These are phyloP conservation scores for Nothophaeocryptopus gaeumannii DNA, from an alignment of 2,329 filamentous ascomycete species.

Conservation along the genomic window DNA sequence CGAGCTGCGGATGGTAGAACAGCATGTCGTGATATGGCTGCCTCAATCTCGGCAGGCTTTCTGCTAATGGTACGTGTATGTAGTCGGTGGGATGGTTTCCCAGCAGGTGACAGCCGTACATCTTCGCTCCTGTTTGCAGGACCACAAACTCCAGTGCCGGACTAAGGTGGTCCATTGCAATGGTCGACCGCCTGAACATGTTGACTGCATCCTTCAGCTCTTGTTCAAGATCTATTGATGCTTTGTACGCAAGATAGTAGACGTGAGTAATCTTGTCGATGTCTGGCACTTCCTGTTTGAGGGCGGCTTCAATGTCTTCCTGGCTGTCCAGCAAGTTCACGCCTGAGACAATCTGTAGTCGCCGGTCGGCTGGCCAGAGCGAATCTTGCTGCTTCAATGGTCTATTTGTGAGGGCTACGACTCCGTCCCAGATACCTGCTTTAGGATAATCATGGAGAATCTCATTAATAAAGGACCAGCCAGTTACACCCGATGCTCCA, in stretches of 20 bases:
- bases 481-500: conserved; percentile 48
- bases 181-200: conserved; percentile 43
- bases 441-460: conserved; percentile 47
- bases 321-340: conserved; percentile 44
- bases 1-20: conserved; percentile 40
- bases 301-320: conserved; percentile 38
- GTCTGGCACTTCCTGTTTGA: conserved; percentile 36
- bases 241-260: conserved; percentile 46
- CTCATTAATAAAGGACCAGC: conserved; percentile 50
- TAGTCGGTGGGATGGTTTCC: conserved; percentile 40
- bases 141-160: conserved; percentile 40
- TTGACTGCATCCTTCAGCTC: conserved; percentile 41
- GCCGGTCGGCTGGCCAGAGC: conserved; percentile 41
- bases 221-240: conserved; percentile 38
- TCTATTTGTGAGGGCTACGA: conserved; percentile 50
- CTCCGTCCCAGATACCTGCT: conserved; percentile 42
- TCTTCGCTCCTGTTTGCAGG: conserved; percentile 38
- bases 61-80: conserved; percentile 34
- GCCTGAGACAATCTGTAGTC: conserved; percentile 44
- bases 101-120: conserved; percentile 45
- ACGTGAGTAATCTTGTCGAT: conserved; percentile 44
- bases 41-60: conserved; percentile 32
- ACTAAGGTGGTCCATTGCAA: conserved; percentile 37
- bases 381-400: conserved; percentile 37
- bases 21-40: conserved; percentile 31